Conservation (phyloP, 148 eudicot genomes). For the Fagopyrum homotropicum region DNA sequence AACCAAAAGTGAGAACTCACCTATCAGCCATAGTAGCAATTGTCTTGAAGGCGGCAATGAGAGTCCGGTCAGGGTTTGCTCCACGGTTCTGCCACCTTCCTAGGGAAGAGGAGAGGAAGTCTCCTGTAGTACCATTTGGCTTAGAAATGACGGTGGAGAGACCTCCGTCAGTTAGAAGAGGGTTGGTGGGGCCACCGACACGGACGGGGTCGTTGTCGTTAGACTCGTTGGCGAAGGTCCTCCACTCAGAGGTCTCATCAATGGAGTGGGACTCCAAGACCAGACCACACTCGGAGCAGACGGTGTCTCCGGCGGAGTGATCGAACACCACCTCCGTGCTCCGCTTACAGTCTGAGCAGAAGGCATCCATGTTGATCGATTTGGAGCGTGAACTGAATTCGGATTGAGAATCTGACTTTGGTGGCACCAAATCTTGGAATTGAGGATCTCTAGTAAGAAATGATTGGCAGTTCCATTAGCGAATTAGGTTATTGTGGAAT, state of each 20-base stretch:
- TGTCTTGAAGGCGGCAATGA: constrained; percentile 59
- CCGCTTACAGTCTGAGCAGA: constrained; percentile 70
- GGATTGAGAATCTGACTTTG: neutral
- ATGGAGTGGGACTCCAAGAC: constrained; percentile 84
- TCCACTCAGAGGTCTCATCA: constrained; percentile 94
- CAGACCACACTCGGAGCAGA: constrained; percentile 89
- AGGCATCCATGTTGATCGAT: constrained; percentile 31
- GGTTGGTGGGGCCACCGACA: constrained; percentile 79
- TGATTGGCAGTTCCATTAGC: neutral
- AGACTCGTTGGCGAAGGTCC: constrained; percentile 76
- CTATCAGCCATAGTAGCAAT: constrained; percentile 89
- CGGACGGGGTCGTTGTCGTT: constrained; percentile 82
- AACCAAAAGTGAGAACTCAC: constrained; percentile 18
- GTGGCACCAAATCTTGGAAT: too few relatives aligned
- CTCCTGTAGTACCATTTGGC: constrained; percentile 62
- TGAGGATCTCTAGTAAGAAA: neutral
- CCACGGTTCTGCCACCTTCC: constrained; percentile 91
- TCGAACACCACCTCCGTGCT: constrained; percentile 81
- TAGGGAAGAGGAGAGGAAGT: constrained; percentile 51
- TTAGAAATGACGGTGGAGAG: constrained; percentile 71
- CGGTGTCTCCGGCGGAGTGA: constrained; percentile 83
- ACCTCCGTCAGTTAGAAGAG: constrained; percentile 62
- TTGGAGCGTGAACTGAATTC: neutral
- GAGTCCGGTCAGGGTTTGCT: constrained; percentile 58
- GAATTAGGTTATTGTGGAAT: constrained; percentile 5